A percentile compares a stretch with the other conserved stretches of the same genome.
phyloP scores from a whole-genome alignment of 768 basidiomycete genomes.

The Amanita phalloides region DNA sequence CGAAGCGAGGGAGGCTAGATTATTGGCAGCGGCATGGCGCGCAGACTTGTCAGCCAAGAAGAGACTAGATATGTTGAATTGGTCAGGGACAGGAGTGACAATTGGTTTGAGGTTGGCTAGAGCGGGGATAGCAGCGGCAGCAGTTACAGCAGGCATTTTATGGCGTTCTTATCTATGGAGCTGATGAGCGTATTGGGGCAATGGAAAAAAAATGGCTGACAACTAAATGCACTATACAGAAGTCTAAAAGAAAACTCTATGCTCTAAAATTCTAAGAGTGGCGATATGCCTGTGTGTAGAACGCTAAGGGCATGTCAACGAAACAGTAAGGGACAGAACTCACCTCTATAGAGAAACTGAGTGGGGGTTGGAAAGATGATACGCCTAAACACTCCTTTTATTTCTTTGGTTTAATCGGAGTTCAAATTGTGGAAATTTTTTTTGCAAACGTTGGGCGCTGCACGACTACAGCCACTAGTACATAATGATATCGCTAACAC shows the following conservation, averaged over 20 bases:
- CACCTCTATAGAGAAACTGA: constrained; percentile 7
- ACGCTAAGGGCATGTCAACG: background rate
- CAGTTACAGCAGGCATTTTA: constrained; percentile 74
- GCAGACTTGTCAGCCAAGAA: constrained; percentile 80
- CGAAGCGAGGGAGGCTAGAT: constrained; percentile 65
- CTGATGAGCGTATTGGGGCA: constrained; percentile 1
- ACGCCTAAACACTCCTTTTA: background rate
- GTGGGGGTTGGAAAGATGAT: constrained; percentile 4
- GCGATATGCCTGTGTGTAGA: constrained; percentile 1
- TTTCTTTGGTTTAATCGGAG: constrained; percentile 1
- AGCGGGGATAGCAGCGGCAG: constrained; percentile 44
- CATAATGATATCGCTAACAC: background rate
- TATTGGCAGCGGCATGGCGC: constrained; percentile 60
- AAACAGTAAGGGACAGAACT: background rate
- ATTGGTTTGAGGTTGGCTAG: constrained; percentile 67
- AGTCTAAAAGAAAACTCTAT: background rate
- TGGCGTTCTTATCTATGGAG: constrained; percentile 31
- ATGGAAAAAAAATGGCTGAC: background rate
- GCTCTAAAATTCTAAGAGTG: constrained; percentile 5
- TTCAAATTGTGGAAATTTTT: background rate
- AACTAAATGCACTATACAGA: background rate
- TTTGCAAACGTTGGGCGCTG: constrained; percentile 1
- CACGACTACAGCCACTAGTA: background rate
- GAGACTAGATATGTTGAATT: constrained; percentile 65
- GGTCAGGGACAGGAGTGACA: constrained; percentile 39